Percentiles rank a stretch among this genome's conserved stretches.
Conservation (phyloP, 139 green algal genomes). For the Eudorina sp. region DNA sequence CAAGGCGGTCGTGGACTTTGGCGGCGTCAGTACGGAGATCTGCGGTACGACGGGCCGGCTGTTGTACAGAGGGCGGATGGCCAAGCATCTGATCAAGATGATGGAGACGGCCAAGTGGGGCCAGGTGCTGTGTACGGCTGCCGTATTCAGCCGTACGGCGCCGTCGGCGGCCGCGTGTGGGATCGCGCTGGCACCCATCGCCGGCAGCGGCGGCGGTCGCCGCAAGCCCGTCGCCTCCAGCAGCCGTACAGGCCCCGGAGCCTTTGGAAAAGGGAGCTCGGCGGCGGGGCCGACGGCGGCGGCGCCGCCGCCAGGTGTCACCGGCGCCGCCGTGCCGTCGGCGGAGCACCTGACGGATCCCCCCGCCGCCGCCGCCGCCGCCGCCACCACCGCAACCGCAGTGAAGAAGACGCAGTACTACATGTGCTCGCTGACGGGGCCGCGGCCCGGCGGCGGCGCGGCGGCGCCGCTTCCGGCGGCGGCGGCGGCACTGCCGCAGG, state of each 20-base stretch:
- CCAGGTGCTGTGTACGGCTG: conserved; percentile 16
- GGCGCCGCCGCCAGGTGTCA: background rate
- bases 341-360: background rate
- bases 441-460: background rate
- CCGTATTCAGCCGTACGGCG: background rate
- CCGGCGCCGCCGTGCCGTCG: background rate
- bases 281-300: background rate
- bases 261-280: background rate
- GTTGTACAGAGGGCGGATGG: conserved; percentile 18
- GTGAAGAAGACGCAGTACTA: background rate
- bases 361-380: background rate
- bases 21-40: background rate
- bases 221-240: background rate
- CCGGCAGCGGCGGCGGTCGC: background rate
- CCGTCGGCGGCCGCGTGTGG: background rate
- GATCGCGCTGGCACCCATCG: background rate
- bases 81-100: background rate
- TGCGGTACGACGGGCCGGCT: conserved; percentile 21
- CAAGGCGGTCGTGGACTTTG: background rate
- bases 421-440: background rate
- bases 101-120: background rate
- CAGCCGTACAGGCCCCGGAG: background rate
- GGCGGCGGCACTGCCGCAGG: no score
- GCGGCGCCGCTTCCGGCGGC: background rate
- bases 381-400: background rate